Base-by-base conservation (phyloP, 2,329 filamentous ascomycete species). In the Penicillium aurantiogriseum region DNA sequence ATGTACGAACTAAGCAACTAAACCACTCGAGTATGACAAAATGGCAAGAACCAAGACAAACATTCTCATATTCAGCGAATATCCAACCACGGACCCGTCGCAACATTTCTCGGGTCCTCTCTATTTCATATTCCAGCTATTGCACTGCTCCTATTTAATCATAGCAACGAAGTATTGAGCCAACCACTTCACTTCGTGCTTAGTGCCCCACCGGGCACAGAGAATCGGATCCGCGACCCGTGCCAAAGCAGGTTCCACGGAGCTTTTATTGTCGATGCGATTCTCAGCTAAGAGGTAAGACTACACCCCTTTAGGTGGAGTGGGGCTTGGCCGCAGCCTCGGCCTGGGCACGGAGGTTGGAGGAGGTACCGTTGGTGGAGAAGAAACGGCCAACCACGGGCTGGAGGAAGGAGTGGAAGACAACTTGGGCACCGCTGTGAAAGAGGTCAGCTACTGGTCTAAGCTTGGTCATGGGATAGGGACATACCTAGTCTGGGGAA, bases 331-430 rank as follows among this genome's bases (percentile, higher is more conserved):
- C 76, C 70, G 84, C 83, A 72, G 88, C 84, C 72, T 93, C 91
- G 76, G 88, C 91, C 85, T 94, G 91, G 71, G 90, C 88, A 68
- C 91, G 91, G 72, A 97, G 89, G 80, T 91, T 90, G 76, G 91
- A 86, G 69, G 92, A 89, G 71, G 92, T 91, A 61, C 89, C 90
- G 71, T 84, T 84, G 69, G 79, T 75, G 69, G 81, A 78, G 84
- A 97, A 99, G 87, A 97, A 95, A 79, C 92, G 91, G 76, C 91
- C 85, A 75, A 97, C 89, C 71, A 95, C 86, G 69, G 94, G 94
- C 75, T 90, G 87, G 76, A 99, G 80, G 85, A 97, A 91, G 63
- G 92, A 96, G 78, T 91, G 89, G 90, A 97, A 99, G 81, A 99
- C 84, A 73, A 97, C 80, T 79, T 97, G 92, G 71, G 94, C 93